Evolutionary conservation across 805 yeast species (phyloP).

Genomic region (Candida maris): DNA sequence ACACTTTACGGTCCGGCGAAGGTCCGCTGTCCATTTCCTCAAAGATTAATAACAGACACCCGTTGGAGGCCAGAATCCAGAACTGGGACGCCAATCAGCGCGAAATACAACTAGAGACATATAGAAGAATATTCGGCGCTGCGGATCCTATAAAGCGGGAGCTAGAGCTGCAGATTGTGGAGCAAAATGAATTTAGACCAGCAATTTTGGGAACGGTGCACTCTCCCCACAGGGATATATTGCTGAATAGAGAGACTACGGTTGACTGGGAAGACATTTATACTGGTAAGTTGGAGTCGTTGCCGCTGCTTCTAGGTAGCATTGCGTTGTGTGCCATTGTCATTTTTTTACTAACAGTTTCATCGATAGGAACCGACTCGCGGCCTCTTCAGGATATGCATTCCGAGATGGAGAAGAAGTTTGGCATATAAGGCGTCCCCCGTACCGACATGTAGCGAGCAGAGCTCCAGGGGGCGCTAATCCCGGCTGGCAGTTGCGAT

Average conservation of each 20-base stretch:
- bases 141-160: constrained; percentile 90
- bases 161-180: constrained; percentile 81
- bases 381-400: constrained; percentile 54
- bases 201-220: constrained; percentile 53
- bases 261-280: constrained; percentile 96
- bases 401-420: constrained; percentile 62
- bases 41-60: constrained; percentile 75
- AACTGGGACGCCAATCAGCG: constrained; percentile 81
- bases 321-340: not conserved
- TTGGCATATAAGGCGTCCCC: constrained; percentile 44
- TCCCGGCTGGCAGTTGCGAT: no score
- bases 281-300: constrained; percentile 35
- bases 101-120: constrained; percentile 66
- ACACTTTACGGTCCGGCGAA: constrained; percentile 58
- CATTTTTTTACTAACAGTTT: constrained; percentile 5
- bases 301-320: not conserved
- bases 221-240: constrained; percentile 56
- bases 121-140: constrained; percentile 82
- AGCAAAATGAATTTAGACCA: constrained; percentile 68
- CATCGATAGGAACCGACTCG: constrained; percentile 36
- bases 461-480: no score
- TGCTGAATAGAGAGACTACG: constrained; percentile 69
- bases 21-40: constrained; percentile 62
- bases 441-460: no score
- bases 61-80: constrained; percentile 69